Percentiles rank a stretch among this genome's conserved stretches.
These are phyloP conservation scores for Volvox carteri DNA, from an alignment of 163 green algal genomes.

Conservation along the genomic window DNA sequence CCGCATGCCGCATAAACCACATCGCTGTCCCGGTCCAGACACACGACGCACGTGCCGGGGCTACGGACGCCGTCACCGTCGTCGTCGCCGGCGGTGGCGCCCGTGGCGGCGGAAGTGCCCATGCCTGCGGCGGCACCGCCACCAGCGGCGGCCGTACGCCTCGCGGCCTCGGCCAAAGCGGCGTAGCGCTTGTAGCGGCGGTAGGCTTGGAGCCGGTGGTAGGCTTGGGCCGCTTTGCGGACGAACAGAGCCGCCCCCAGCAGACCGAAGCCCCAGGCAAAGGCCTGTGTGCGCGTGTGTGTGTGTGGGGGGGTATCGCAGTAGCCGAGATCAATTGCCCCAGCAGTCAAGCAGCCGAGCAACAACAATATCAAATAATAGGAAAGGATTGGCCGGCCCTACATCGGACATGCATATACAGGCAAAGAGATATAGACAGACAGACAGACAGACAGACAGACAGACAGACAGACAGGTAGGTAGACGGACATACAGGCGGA, in stretches of 20 bases:
- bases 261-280: conserved; percentile 60
- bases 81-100: neutral
- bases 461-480: too few species aligned
- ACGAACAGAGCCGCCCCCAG: conserved; percentile 66
- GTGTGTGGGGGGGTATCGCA: too few species aligned
- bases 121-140: neutral
- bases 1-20: conserved; percentile 37
- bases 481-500: too few species aligned
- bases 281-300: too few species aligned
- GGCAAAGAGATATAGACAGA: too few species aligned
- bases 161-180: neutral
- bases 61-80: conserved; percentile 8
- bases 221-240: neutral
- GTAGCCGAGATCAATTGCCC: too few species aligned
- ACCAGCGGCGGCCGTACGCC: conserved; percentile 13
- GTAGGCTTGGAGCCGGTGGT: neutral
- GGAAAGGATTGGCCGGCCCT: too few species aligned
- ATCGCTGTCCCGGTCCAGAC: conserved; percentile 61
- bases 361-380: too few species aligned
- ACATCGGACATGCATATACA: too few species aligned
- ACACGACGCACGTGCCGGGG: conserved; percentile 77
- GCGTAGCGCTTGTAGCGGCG: neutral
- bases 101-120: too few species aligned
- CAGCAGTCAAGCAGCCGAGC: too few species aligned
- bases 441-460: too few species aligned